A percentile compares a stretch with the other conserved stretches of the same genome.
phyloP scores from a whole-genome alignment of 2,329 filamentous ascomycete species.

The Dactylellina haptotyla region DNA sequence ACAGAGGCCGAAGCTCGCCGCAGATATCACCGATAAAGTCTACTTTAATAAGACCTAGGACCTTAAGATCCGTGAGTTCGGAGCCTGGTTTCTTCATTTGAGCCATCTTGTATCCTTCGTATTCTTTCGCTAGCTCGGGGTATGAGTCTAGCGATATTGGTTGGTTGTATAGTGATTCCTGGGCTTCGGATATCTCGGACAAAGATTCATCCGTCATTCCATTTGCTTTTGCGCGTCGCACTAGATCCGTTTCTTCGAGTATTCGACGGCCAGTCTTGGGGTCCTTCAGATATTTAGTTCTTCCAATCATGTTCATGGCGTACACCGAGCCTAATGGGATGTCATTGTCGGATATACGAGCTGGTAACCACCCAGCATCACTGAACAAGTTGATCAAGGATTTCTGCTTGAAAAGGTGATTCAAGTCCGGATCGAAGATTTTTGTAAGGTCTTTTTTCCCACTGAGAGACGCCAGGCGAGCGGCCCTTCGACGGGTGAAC shows the following conservation, averaged over 20 bases:
- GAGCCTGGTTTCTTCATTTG: not conserved
- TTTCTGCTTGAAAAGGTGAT: slow-evolving; percentile 60
- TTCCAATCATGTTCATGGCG: slow-evolving; percentile 1
- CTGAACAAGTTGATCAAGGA: slow-evolving; percentile 59
- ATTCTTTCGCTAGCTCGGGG: not conserved
- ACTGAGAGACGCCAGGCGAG: not conserved
- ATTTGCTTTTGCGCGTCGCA: not conserved
- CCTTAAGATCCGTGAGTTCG: slow-evolving; percentile 4
- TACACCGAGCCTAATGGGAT: slow-evolving; percentile 58
- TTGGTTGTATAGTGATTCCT: too few species aligned
- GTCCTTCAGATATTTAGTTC: not conserved
- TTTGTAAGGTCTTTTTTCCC: not conserved
- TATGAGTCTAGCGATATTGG: not conserved
- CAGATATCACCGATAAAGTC: slow-evolving; percentile 59
- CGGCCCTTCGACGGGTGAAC: not conserved
- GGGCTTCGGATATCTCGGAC: too few species aligned
- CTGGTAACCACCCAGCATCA: slow-evolving; percentile 60
- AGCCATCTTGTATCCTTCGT: not conserved
- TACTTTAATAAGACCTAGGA: slow-evolving; percentile 57
- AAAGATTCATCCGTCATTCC: slow-evolving; percentile 1
- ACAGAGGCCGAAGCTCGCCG: slow-evolving; percentile 58
- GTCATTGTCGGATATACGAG: slow-evolving; percentile 61
- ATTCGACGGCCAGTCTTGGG: not conserved
- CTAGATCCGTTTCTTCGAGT: not conserved
- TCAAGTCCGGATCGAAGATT: slow-evolving; percentile 49